Evolutionary conservation across 257 asterid species (phyloP).

Genomic region (Solanum appendiculatum): DNA sequence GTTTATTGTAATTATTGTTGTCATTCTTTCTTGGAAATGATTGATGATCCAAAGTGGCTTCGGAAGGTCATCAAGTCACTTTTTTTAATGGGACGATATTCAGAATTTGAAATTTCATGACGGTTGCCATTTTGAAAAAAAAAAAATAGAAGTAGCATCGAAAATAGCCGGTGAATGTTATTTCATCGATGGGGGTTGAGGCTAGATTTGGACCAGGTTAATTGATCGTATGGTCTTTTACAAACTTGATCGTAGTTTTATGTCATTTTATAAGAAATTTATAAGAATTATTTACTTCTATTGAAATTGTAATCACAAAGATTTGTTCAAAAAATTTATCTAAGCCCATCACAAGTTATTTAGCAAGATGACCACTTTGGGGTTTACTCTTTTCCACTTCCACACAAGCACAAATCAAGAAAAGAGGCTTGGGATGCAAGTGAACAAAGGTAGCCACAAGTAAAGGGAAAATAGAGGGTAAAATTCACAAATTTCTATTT

Average conservation of each 20-base stretch:
- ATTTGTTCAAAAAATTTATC: too few relatives aligned
- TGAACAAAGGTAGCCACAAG: too few relatives aligned
- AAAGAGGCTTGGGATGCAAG: too few relatives aligned
- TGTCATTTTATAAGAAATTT: not conserved
- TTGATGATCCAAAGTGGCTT: not conserved
- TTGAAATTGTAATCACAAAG: too few relatives aligned
- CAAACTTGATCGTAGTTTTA: not conserved
- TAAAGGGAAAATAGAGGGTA: too few relatives aligned
- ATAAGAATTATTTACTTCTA: too few relatives aligned
- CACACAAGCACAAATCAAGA: too few relatives aligned
- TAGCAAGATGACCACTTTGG: too few relatives aligned
- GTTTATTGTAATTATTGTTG: not conserved
- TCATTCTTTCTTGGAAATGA: not conserved
- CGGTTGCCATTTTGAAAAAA: not conserved
- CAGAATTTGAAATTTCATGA: not conserved
- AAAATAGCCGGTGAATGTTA: not conserved
- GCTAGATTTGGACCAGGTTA: not conserved
- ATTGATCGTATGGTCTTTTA: too few relatives aligned
- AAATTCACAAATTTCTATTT: too few relatives aligned
- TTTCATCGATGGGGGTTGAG: not conserved
- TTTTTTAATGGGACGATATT: not conserved
- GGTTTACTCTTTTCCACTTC: too few relatives aligned
- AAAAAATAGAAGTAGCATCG: not conserved
- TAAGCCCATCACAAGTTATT: too few relatives aligned
- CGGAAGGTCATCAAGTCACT: not conserved